Conservation (phyloP, 225 moss, liverwort and hornwort species). For the Lunularia cruciata region DNA sequence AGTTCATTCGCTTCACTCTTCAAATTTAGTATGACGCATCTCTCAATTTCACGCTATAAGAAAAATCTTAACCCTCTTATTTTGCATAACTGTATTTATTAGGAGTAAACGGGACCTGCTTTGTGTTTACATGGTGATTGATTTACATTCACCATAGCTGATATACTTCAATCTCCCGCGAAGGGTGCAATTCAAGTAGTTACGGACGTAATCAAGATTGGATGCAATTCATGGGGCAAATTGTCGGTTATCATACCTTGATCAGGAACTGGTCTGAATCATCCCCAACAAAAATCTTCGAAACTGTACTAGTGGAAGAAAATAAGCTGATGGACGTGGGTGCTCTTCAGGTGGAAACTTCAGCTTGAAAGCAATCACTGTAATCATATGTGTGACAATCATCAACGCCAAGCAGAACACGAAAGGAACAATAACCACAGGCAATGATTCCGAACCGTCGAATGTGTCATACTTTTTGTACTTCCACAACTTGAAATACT, state of each 20-base stretch:
- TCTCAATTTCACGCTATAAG: no score
- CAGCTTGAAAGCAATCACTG: constrained; percentile 20
- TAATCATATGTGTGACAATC: constrained; percentile 1
- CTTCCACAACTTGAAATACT: constrained; percentile 1
- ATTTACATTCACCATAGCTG: no score
- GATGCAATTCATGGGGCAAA: no score
- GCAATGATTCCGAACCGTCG: neutral
- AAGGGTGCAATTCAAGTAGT: no score
- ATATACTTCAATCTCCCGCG: no score
- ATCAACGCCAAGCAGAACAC: constrained; percentile 1
- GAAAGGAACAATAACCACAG: neutral
- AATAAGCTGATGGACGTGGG: constrained; percentile 7
- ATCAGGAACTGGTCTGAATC: neutral
- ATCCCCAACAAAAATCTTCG: constrained; percentile 8
- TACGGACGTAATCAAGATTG: no score
- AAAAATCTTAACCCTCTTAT: no score
- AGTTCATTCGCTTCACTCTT: no score
- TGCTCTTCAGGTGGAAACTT: constrained; percentile 11
- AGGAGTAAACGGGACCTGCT: no score
- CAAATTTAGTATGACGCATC: no score
- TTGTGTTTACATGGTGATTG: no score
- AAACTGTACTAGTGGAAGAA: constrained; percentile 22
- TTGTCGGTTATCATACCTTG: neutral
- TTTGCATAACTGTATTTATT: no score
- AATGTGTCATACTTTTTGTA: neutral